Evolutionary conservation across 345 rosid species (phyloP), one percentile per base, ranked within the genome.

Genomic region (Eucalyptus leucophloia): DNA sequence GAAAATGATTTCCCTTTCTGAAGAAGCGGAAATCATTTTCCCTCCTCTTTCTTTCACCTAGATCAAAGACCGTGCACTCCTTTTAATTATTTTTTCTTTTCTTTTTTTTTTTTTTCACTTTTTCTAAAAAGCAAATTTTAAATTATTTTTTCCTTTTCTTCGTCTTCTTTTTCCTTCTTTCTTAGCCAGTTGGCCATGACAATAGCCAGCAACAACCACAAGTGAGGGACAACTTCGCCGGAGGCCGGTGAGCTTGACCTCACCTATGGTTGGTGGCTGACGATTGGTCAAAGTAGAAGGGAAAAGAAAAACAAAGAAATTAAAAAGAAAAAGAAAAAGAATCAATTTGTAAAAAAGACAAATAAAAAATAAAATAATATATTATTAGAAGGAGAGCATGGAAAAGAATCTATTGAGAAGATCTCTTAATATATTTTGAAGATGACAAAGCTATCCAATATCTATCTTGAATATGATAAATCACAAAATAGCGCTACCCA

Each of bases 151-250:
- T 58, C 28, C 21, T 58, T 58, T 11, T 58, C 65, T 58, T 10
- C 11, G 10, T 24, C 14, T 24, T 28, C 7, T 60, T 60, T 60
- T 60, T 60, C 67, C 17, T 60, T 60, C 67, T 60, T 60, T 28
- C n/a, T 26, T 28, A 9, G 30, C 62, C 1, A 56, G 21, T 2
- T 9, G 30, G 30, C 30, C 62, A 23, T 19, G 30, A 56, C 62
- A 23, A 24, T 0, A 3, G 6, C 14, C 1, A 1, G 0, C 0
- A 3, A 56, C 62, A 24, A 56, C 12, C 13, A 24, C 30, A 23
- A 23, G 62, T 1, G 6, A 56, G 13, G 3, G 30, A 56, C 1
- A 6, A 56, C 62, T 24, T 56, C 2, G 2, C 58, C 11, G 1
- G 2, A 53, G 58, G 58, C 5, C 2, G 3, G 2, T 24, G 30